Percentiles rank a stretch among this genome's conserved stretches.
Conservation (phyloP, 2,329 filamentous ascomycete species). For the Aspergillus caelatus region DNA sequence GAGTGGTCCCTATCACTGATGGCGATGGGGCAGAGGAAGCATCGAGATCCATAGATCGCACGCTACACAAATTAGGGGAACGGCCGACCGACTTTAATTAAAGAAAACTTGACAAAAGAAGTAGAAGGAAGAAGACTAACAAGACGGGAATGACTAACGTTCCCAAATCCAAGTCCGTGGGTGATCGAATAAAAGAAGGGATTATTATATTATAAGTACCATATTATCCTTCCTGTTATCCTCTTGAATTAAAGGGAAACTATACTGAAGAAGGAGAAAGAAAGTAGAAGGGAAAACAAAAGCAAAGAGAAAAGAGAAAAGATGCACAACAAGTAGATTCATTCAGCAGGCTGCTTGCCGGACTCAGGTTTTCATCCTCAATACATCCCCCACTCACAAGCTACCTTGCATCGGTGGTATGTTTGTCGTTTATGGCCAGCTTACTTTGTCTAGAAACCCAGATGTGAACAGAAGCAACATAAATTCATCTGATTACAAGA, state of each 20-base stretch:
- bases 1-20: slow-evolving; percentile 10
- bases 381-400: neutral
- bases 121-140: slow-evolving; percentile 7
- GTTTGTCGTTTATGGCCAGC: neutral
- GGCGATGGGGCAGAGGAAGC: slow-evolving; percentile 11
- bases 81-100: slow-evolving; percentile 17
- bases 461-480: neutral
- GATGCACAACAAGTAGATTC: neutral
- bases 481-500: neutral
- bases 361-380: neutral
- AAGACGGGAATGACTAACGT: slow-evolving; percentile 9
- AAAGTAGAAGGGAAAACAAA: neutral
- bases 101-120: neutral
- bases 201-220: neutral
- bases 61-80: slow-evolving; percentile 23
- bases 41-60: slow-evolving; percentile 27
- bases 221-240: neutral
- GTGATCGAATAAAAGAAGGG: neutral
- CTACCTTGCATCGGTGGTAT: neutral
- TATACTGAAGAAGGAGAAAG: neutral
- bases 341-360: neutral
- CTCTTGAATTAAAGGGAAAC: neutral
- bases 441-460: neutral
- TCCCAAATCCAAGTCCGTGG: slow-evolving; percentile 13
- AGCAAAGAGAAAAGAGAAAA: neutral